These are phyloP conservation scores for Rhododendron molle DNA, from an alignment of 148 eudicot species.

Conservation along the genomic window DNA sequence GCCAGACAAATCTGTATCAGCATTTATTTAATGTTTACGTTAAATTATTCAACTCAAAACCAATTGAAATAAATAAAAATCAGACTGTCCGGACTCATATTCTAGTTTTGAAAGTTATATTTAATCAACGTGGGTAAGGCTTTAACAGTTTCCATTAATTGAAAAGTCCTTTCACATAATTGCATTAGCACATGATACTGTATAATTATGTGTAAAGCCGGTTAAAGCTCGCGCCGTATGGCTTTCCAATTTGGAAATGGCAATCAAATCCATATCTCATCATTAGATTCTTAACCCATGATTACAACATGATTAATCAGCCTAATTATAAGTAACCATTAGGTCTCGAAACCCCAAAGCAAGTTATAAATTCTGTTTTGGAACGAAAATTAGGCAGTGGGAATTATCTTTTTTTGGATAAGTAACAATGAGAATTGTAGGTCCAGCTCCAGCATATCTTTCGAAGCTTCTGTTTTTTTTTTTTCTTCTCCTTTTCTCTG, in stretches of 20 bases:
- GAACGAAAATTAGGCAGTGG: slow-evolving; percentile 17
- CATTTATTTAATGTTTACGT: not conserved
- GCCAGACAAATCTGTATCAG: not conserved
- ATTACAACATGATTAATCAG: slow-evolving; percentile 2
- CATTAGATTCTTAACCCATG: not conserved
- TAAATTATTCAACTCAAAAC: not conserved
- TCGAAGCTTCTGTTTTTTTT: slow-evolving; percentile 14
- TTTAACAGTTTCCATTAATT: not conserved
- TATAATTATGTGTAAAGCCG: not conserved
- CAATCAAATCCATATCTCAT: not conserved
- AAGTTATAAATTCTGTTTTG: slow-evolving; percentile 27
- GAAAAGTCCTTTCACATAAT: not conserved
- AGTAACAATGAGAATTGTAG: not conserved
- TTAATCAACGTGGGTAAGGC: not conserved
- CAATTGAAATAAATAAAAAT: too few species aligned
- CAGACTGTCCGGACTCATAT: too few species aligned
- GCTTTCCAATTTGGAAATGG: not conserved
- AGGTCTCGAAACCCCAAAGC: slow-evolving; percentile 1
- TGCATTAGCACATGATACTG: not conserved
- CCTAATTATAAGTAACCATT: not conserved
- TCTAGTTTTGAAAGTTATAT: not conserved
- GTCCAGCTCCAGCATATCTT: slow-evolving; percentile 37
- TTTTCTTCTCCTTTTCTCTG: too few species aligned
- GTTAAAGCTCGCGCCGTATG: not conserved
- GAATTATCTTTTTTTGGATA: not conserved